Percentiles rank a stretch among this genome's conserved stretches.
phyloP scores from a whole-genome alignment of 2,329 filamentous ascomycete species.

The Pseudovirgaria hyperparasitica region DNA sequence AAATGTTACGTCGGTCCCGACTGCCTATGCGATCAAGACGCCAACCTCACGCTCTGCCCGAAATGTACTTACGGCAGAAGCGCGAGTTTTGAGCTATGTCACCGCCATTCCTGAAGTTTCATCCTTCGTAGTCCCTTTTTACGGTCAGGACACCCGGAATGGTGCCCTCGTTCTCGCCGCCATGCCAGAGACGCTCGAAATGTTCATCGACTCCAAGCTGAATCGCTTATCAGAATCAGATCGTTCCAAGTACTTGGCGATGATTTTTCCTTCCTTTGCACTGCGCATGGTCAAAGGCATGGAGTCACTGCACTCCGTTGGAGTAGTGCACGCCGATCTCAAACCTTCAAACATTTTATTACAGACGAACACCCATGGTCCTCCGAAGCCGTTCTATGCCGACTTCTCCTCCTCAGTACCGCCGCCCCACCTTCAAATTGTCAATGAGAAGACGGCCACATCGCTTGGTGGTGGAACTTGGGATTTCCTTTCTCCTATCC shows the following conservation, averaged over 20 bases:
- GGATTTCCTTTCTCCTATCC: conserved; percentile 31
- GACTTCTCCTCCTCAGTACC: conserved; percentile 30
- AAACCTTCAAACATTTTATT: conserved; percentile 36
- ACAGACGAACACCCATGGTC: conserved; percentile 5
- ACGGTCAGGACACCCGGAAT: conserved; percentile 18
- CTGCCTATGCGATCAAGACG: conserved; percentile 21
- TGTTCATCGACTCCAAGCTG: conserved; percentile 17
- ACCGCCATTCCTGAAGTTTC: conserved; percentile 12
- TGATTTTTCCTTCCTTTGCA: conserved; percentile 27
- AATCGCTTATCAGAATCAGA: conserved; percentile 12
- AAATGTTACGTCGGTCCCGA: conserved; percentile 8
- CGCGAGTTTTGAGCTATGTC: conserved; percentile 19
- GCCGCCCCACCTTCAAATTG: conserved; percentile 7
- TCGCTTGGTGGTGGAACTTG: conserved; percentile 32
- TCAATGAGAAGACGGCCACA: conserved; percentile 6
- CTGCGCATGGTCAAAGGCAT: conserved; percentile 27
- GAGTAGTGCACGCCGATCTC: conserved; percentile 32
- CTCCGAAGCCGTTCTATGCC: conserved; percentile 21
- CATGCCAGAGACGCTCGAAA: conserved; percentile 20
- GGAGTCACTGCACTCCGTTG: conserved; percentile 27
- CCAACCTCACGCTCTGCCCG: conserved; percentile 17
- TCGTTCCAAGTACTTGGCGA: conserved; percentile 22
- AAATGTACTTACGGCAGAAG: conserved; percentile 18
- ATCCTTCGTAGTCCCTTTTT: conserved; percentile 19
- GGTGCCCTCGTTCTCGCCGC: conserved; percentile 19